These are phyloP conservation scores for Amanita muscaria DNA, from an alignment of 768 basidiomycete species.

Conservation along the genomic window DNA sequence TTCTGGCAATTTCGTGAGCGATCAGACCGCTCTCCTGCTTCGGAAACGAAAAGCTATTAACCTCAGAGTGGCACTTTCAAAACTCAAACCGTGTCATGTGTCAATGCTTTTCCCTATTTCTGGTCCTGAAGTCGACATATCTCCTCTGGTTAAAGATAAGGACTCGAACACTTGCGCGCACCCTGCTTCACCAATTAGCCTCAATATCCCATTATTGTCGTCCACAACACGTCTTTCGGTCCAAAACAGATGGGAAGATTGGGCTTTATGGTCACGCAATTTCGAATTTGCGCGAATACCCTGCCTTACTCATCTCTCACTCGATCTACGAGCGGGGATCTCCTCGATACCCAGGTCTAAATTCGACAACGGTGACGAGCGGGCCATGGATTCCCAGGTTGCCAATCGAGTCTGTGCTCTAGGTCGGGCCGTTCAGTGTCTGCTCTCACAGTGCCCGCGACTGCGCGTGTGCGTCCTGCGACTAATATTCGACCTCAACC, in stretches of 20 bases:
- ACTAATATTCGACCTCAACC: conserved; percentile 23
- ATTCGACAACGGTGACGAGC: conserved; percentile 3
- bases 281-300: conserved; percentile 18
- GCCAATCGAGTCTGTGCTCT: not conserved
- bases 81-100: conserved; percentile 5
- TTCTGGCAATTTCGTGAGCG: not conserved
- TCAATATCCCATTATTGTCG: conserved; percentile 25
- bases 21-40: conserved; percentile 5
- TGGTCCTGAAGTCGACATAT: conserved; percentile 1
- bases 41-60: not conserved
- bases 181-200: conserved; percentile 14
- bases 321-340: conserved; percentile 26
- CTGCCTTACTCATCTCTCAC: conserved; percentile 28
- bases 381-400: conserved; percentile 7
- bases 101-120: conserved; percentile 3
- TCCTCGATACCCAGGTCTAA: conserved; percentile 15
- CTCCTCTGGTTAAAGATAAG: not conserved
- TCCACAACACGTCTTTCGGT: conserved; percentile 30
- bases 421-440: conserved; percentile 1
- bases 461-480: conserved; percentile 26
- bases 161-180: not conserved
- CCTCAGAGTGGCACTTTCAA: not conserved
- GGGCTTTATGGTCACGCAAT: conserved; percentile 26
- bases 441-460: conserved; percentile 5
- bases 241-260: conserved; percentile 34